Percentiles rank a stretch among this genome's conserved stretches.
These are phyloP conservation scores for Geranium brycei DNA, from an alignment of 345 rosid genomes.

Conservation along the genomic window DNA sequence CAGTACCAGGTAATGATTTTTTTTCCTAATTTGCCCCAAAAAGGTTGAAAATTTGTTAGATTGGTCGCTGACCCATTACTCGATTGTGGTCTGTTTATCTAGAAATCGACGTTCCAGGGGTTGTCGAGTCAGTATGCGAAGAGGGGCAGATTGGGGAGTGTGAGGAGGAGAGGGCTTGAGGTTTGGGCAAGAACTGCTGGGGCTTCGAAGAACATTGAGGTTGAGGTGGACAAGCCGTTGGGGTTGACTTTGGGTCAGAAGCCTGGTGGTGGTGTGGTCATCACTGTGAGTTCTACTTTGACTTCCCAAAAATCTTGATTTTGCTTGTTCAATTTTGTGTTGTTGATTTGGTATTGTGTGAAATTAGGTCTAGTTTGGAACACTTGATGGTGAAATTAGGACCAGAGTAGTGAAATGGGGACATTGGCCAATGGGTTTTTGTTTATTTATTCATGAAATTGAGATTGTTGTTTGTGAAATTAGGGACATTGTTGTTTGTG, in stretches of 20 bases:
- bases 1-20: background rate
- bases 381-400: too few species aligned
- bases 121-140: constrained; percentile 52
- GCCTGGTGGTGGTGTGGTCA: constrained; percentile 77
- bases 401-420: too few species aligned
- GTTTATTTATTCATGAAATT: background rate
- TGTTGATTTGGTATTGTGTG: background rate
- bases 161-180: constrained; percentile 29
- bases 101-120: constrained; percentile 61
- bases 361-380: too few species aligned
- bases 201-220: constrained; percentile 71
- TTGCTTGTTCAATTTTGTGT: background rate
- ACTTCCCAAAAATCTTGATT: background rate
- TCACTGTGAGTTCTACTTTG: constrained; percentile 46
- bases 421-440: background rate
- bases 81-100: background rate
- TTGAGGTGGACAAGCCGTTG: constrained; percentile 88
- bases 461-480: background rate
- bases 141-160: constrained; percentile 9
- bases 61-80: constrained; percentile 1
- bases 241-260: constrained; percentile 90
- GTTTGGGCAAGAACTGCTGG: constrained; percentile 58
- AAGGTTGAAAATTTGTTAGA: background rate
- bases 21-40: background rate
- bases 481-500: too few species aligned